Conservation (phyloP, 1,284 basidiomycete genomes). For the Tilletia horrida region DNA sequence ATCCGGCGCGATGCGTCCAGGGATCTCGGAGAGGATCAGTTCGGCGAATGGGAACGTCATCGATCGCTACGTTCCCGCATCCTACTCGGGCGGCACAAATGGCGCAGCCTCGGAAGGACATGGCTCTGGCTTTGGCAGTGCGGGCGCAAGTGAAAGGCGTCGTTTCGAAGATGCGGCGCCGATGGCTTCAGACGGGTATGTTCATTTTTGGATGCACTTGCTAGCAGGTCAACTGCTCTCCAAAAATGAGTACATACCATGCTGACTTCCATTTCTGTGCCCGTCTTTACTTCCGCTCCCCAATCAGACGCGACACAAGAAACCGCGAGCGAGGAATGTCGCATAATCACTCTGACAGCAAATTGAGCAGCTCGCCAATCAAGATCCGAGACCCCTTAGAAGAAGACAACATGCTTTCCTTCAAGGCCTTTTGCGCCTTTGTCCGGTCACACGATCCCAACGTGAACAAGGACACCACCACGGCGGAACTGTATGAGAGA, state of each 20-base stretch:
- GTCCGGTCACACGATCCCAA: background rate
- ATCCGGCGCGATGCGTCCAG: background rate
- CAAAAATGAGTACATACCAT: background rate
- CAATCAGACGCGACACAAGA: background rate
- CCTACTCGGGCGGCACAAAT: too few relatives aligned
- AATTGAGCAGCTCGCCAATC: too few relatives aligned
- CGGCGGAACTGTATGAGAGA: conserved; percentile 37
- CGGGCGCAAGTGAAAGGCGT: too few relatives aligned
- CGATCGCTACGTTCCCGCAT: conserved; percentile 9
- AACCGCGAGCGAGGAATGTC: background rate
- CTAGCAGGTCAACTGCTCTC: conserved; percentile 22
- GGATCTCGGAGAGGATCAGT: background rate
- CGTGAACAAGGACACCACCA: conserved; percentile 16
- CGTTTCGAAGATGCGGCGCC: too few relatives aligned
- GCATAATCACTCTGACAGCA: too few relatives aligned
- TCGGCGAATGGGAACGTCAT: background rate
- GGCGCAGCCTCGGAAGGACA: too few relatives aligned
- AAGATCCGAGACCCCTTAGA: background rate
- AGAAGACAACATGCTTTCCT: conserved; percentile 12
- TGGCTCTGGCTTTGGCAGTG: too few relatives aligned
- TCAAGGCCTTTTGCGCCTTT: conserved; percentile 17
- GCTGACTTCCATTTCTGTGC: conserved; percentile 2
- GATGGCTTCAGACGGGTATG: too few relatives aligned
- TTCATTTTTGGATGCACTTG: conserved; percentile 7
- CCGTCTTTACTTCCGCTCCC: too few relatives aligned